Base-by-base conservation (phyloP, 192 early-diverging fungal species). In the Coemansia sp. region DNA sequence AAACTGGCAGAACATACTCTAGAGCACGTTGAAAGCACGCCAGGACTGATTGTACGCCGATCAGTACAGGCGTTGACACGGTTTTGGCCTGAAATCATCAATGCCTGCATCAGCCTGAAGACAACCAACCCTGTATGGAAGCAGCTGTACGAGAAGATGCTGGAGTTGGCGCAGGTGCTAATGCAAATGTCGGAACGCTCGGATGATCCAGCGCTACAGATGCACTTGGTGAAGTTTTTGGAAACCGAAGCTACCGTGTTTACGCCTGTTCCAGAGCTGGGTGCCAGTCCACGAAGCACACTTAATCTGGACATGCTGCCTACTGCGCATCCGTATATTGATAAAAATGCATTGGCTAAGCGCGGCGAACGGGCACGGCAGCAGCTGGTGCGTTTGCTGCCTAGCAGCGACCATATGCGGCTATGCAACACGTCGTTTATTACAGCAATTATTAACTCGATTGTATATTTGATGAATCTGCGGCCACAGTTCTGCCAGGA, bases 381-480 rank as follows among this genome's bases (percentile, higher is more conserved):
- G 46, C 63, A 69, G 57, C 74, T 78, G 8, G 15, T 70, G 14
- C 56, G 50, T 6, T 39, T 78, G 60, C 64, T 78, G 40, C 74
- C 74, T 28, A 70, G 62, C 53, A 70, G 74, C 56, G 74, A 78
- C 20, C 69, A 61, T 37, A 55, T 59, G 53, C 55, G 53, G 8
- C 50, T 70, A 9, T 78, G 63, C 57, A 78, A 78, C 64, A 64
- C 64, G 28, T 60, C 74, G 30, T 78, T 78, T 40, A 70, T 70
- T 23, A 78, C 74, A 0, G 74, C 63, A 3, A 58, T 70, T 11
- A 44, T 78, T 33, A 78, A 55, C 53, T 78, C 74, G 6, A 51
- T 70, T 11, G 57, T 78, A 13, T 70, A 70, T 30, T 37, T 78
- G 55, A 70, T 78, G 68, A 70, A 53, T 36, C 52, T 78, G 59